Evolutionary conservation across 495 filamentous ascomycete genomes (phyloP).

Genomic region (Penicillium ucsense): DNA sequence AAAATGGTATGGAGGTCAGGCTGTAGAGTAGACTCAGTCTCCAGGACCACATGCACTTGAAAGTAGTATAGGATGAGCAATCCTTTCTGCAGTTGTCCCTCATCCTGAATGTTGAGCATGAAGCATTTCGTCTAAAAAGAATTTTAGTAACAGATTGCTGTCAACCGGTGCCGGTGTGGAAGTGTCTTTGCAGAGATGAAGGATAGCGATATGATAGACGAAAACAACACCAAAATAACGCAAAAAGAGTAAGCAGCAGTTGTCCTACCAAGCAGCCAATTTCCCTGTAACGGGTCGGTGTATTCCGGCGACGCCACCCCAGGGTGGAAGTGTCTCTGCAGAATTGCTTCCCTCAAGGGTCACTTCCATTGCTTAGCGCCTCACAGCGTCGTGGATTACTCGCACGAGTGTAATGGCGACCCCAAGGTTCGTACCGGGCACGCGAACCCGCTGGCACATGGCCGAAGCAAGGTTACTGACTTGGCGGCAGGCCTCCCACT

Average conservation of each 20-base stretch:
- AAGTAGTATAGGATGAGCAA: too few species aligned
- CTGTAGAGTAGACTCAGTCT: too few species aligned
- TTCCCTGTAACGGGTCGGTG: slow-evolving; percentile 41
- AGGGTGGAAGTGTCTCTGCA: slow-evolving; percentile 54
- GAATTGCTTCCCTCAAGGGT: slow-evolving; percentile 58
- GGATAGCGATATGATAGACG: not conserved
- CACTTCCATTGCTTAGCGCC: slow-evolving; percentile 52
- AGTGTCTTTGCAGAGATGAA: not conserved
- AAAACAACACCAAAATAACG: not conserved
- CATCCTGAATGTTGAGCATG: too few species aligned
- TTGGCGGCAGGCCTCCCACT: slow-evolving; percentile 37
- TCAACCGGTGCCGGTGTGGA: too few species aligned
- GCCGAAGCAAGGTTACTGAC: slow-evolving; percentile 34
- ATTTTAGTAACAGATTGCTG: too few species aligned
- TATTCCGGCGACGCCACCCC: slow-evolving; percentile 49
- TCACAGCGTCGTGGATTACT: slow-evolving; percentile 51
- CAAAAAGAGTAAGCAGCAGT: slow-evolving; percentile 13
- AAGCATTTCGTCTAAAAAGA: too few species aligned
- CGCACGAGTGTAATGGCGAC: slow-evolving; percentile 47
- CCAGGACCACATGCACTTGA: too few species aligned
- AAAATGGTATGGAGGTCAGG: too few species aligned
- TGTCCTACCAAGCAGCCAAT: slow-evolving; percentile 31
- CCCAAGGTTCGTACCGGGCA: slow-evolving; percentile 54
- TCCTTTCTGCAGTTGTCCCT: too few species aligned
- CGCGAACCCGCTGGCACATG: slow-evolving; percentile 34